These are phyloP conservation scores for Stephanodiscus triporus DNA, from an alignment of 108 stramenopile species.

Conservation along the genomic window DNA sequence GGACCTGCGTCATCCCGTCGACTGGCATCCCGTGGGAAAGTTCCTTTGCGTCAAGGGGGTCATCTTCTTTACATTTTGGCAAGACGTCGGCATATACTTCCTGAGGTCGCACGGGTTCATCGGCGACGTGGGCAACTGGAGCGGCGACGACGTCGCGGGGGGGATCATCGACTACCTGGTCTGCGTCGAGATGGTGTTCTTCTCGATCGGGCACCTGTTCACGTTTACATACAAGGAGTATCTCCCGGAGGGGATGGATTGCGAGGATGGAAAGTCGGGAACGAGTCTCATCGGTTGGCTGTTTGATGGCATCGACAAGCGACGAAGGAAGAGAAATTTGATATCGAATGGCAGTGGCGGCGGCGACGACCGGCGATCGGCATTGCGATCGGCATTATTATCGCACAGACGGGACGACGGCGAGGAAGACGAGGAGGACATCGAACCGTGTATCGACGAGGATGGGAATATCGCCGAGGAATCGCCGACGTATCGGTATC, in stretches of 20 bases:
- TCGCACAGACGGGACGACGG: constrained; percentile 3
- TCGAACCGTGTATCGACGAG: constrained; percentile 36
- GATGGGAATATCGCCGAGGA: constrained; percentile 31
- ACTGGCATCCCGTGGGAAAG: constrained; percentile 94
- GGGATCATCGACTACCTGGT: constrained; percentile 94
- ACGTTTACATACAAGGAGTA: constrained; percentile 94
- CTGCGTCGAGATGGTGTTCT: constrained; percentile 93
- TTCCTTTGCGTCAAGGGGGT: constrained; percentile 96
- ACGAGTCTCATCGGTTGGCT: constrained; percentile 12
- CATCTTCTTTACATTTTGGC: constrained; percentile 99
- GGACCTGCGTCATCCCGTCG: constrained; percentile 76
- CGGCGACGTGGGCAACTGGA: constrained; percentile 79
- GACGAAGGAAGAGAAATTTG: not conserved
- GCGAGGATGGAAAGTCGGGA: constrained; percentile 1
- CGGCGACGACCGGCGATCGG: not conserved
- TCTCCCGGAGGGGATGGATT: constrained; percentile 56
- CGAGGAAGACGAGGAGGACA: constrained; percentile 17
- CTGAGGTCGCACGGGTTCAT: constrained; percentile 74
- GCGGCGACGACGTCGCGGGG: constrained; percentile 88
- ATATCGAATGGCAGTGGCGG: not conserved
- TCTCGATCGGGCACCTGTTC: constrained; percentile 89
- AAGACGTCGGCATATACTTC: constrained; percentile 86
- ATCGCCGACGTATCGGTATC: constrained; percentile 55
- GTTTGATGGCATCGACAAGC: constrained; percentile 35
- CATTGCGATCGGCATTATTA: constrained; percentile 16